Percentiles rank a stretch among this genome's conserved stretches.
phyloP scores from a whole-genome alignment of 139 green algal species.

The Closterium sp. region DNA sequence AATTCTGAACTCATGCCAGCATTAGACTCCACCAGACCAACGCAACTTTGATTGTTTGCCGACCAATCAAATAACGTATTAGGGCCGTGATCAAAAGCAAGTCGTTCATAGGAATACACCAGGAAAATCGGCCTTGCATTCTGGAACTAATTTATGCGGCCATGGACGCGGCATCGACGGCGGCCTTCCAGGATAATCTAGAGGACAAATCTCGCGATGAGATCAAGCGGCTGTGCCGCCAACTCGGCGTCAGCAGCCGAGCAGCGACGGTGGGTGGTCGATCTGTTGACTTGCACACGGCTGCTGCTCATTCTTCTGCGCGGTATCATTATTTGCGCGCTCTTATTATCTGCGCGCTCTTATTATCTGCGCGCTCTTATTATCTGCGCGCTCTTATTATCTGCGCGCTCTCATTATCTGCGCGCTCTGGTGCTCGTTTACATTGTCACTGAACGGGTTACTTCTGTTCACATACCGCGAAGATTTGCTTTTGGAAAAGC shows the following conservation, averaged over 20 bases:
- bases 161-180: background rate
- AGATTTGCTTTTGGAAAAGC: background rate
- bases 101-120: too few species aligned
- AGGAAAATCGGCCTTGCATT: too few species aligned
- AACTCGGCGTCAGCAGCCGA: background rate
- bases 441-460: too few species aligned
- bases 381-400: too few species aligned
- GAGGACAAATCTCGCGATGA: background rate
- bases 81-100: background rate
- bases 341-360: too few species aligned
- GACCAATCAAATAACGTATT: background rate
- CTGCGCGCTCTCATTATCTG: too few species aligned
- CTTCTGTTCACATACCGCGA: background rate
- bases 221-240: background rate
- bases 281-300: background rate
- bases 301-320: too few species aligned
- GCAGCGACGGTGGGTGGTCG: background rate
- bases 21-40: background rate
- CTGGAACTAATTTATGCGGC: background rate
- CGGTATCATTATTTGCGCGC: too few species aligned
- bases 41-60: background rate
- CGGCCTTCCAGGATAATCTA: background rate
- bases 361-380: too few species aligned
- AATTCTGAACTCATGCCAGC: background rate
- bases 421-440: too few species aligned